Evolutionary conservation across 805 yeast genomes (phyloP).

Genomic region (Starmerella geochares): DNA sequence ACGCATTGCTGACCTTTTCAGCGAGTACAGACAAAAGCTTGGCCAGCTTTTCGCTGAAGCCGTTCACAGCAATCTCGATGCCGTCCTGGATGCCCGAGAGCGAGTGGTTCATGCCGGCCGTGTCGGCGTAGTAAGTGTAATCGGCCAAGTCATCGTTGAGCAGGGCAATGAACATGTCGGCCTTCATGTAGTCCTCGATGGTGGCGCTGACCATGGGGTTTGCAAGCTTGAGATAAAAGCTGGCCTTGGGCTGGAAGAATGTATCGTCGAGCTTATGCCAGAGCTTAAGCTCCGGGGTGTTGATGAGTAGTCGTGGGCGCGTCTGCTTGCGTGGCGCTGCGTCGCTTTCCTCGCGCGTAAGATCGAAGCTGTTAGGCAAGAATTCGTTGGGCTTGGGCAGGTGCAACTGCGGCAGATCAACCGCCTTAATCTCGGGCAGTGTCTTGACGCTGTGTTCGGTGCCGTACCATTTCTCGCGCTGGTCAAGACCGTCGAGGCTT

Average conservation of each 20-base stretch:
- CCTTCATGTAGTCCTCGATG: conserved; percentile 39
- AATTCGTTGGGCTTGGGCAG: conserved; percentile 70
- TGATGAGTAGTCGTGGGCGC: conserved; percentile 53
- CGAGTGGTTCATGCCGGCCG: conserved; percentile 61
- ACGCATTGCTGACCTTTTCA: conserved; percentile 42
- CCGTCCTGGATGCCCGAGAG: conserved; percentile 61
- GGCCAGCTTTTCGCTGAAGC: conserved; percentile 74
- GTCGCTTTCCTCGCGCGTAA: conserved; percentile 35
- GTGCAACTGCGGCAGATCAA: conserved; percentile 34
- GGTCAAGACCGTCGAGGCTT: conserved; percentile 40
- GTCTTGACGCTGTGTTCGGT: conserved; percentile 55
- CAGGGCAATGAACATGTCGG: conserved; percentile 57
- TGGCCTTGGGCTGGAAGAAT: conserved; percentile 79
- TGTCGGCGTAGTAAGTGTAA: conserved; percentile 67
- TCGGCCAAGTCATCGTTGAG: conserved; percentile 68
- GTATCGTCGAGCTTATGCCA: conserved; percentile 91
- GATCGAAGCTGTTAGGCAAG: conserved; percentile 67
- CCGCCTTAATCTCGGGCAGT: conserved; percentile 26
- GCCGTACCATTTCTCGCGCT: conserved; percentile 79
- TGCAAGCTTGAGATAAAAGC: conserved; percentile 53
- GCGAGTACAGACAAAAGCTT: conserved; percentile 53
- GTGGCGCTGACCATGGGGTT: conserved; percentile 35
- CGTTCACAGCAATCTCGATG: conserved; percentile 53
- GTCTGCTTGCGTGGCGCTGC: conserved; percentile 35
- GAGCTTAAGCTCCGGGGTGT: conserved; percentile 30